Conservation (phyloP, 1,284 basidiomycete species). For the Apiotrichum laibachii region DNA sequence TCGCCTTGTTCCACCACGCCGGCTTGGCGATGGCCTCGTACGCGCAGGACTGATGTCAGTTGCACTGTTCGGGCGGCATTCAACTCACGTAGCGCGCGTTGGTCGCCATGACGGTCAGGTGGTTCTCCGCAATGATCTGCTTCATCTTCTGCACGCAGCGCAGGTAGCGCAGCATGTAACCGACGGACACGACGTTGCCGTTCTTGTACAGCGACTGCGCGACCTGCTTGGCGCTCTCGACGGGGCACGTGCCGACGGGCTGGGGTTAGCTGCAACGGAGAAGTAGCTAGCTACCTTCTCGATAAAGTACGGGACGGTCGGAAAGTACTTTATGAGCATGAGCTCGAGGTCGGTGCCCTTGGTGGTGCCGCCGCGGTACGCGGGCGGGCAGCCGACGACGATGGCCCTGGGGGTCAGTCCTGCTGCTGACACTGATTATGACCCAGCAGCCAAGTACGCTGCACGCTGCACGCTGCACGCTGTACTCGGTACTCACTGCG, state of each 20-base stretch:
- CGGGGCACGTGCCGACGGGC: conserved; percentile 81
- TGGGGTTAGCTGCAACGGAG: conserved; percentile 2
- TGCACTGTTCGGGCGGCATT: background rate
- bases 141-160: conserved; percentile 98
- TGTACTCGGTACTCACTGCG: conserved; percentile 47
- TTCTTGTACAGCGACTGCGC: conserved; percentile 65
- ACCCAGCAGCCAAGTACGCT: background rate
- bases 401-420: conserved; percentile 58
- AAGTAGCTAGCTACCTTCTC: conserved; percentile 62
- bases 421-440: conserved; percentile 23
- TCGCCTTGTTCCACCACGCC: conserved; percentile 98
- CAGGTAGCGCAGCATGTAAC: conserved; percentile 87
- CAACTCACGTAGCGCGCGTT: conserved; percentile 80
- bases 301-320: conserved; percentile 84
- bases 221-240: conserved; percentile 59
- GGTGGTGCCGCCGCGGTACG: conserved; percentile 78
- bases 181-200: conserved; percentile 81
- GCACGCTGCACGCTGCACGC: too few relatives aligned
- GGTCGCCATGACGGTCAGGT: conserved; percentile 95
- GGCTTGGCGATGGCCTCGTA: conserved; percentile 86
- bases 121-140: conserved; percentile 88
- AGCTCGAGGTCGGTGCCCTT: conserved; percentile 84
- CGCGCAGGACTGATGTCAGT: conserved; percentile 60
- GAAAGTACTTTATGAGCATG: conserved; percentile 85
- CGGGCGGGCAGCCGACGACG: conserved; percentile 88